phyloP scores from a whole-genome alignment of 768 basidiomycete species.

The Austroboletus festivus region DNA sequence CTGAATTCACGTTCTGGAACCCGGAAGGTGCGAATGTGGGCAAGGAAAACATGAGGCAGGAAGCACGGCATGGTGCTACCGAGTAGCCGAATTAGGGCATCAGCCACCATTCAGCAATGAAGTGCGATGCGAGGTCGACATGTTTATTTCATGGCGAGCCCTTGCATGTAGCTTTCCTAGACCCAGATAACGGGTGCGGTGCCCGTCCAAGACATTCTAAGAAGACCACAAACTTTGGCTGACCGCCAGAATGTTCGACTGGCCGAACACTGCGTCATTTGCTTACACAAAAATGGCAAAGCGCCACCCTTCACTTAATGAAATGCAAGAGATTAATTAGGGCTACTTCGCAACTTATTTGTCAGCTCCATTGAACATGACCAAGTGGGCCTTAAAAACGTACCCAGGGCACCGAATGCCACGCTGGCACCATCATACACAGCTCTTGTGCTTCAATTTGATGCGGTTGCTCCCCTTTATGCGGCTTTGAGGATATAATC shows the following conservation, averaged over 20 bases:
- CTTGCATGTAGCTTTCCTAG: conserved; percentile 11
- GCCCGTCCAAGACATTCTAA: conserved; percentile 6
- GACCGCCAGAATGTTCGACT: conserved; percentile 7
- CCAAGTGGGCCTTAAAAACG: conserved; percentile 6
- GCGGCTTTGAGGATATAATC: conserved; percentile 1
- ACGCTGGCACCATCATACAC: conserved; percentile 12
- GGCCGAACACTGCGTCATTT: conserved; percentile 8
- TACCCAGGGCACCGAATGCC: conserved; percentile 18
- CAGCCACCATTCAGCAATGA: conserved; percentile 11
- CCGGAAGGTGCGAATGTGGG: conserved; percentile 21
- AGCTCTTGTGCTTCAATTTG: conserved; percentile 9
- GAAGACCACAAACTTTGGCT: conserved; percentile 12
- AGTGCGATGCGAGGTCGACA: conserved; percentile 16
- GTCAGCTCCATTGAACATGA: conserved; percentile 18
- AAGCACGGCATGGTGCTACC: conserved; percentile 20
- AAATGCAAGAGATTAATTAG: conserved; percentile 18
- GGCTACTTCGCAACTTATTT: conserved; percentile 17
- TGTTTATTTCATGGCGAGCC: conserved; percentile 14
- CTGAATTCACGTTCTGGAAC: conserved; percentile 24
- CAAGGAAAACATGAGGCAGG: conserved; percentile 29
- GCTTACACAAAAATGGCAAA: conserved; percentile 9
- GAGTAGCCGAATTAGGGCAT: conserved; percentile 15
- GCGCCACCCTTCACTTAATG: conserved; percentile 20
- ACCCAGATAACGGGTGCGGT: conserved; percentile 8
- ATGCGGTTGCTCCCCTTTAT: conserved; percentile 5